These are phyloP conservation scores for Zoysia pacifica DNA, from an alignment of 176 grass and related monocot species.

Conservation along the genomic window DNA sequence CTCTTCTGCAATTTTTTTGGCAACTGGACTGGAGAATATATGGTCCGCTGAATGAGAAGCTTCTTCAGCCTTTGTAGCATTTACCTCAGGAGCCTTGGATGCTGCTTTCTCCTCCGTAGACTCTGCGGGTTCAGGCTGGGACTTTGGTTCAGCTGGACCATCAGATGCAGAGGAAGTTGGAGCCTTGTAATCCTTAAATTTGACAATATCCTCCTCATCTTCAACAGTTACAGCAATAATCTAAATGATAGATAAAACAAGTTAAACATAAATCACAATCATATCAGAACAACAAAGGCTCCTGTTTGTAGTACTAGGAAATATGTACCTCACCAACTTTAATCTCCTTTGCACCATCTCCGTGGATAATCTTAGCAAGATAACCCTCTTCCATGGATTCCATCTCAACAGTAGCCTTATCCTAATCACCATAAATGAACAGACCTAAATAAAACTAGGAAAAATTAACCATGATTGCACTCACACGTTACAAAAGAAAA, in stretches of 20 bases:
- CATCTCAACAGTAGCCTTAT: constrained; percentile 96
- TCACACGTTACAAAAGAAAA: constrained; percentile 8
- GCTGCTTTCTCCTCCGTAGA: constrained; percentile 53
- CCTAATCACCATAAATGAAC: constrained; percentile 49
- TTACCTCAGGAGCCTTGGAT: constrained; percentile 46
- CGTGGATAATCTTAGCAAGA: constrained; percentile 89
- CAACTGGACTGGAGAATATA: constrained; percentile 82
- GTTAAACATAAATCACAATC: too few relatives aligned
- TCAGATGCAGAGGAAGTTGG: constrained; percentile 53
- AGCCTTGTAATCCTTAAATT: constrained; percentile 85
- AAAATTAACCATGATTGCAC: constrained; percentile 1
- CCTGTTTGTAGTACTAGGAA: too few relatives aligned
- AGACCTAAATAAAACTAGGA: constrained; percentile 3
- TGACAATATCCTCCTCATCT: constrained; percentile 82
- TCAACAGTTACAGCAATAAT: constrained; percentile 84
- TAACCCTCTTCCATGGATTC: constrained; percentile 99
- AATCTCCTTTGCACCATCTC: constrained; percentile 94
- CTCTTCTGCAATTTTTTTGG: constrained; percentile 90
- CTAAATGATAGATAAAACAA: constrained; percentile 25
- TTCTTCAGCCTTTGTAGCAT: constrained; percentile 55
- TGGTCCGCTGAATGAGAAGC: constrained; percentile 59
- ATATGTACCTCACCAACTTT: constrained; percentile 88
- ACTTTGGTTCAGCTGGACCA: constrained; percentile 49
- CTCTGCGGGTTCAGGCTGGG: constrained; percentile 41
- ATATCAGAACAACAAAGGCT: too few relatives aligned